Conservation (phyloP, 371 early-diverging fungal species). For the Apophysomyces trapeziformis region DNA sequence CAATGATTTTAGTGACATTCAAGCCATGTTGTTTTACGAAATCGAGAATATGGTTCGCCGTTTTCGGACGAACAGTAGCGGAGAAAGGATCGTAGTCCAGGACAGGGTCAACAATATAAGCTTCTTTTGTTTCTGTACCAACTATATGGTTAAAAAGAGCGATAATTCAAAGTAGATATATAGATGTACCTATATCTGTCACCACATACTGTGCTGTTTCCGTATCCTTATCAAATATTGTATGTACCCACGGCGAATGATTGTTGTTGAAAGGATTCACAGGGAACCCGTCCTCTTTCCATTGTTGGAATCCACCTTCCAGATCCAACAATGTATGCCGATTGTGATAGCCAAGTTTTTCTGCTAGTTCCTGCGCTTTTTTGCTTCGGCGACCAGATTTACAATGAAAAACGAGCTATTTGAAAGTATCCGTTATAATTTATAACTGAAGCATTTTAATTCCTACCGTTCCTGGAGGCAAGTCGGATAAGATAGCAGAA, state of each 20-base stretch:
- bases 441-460: background rate
- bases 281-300: slow-evolving; percentile 38
- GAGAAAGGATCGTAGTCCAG: slow-evolving; percentile 48
- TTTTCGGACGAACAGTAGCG: slow-evolving; percentile 26
- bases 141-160: background rate
- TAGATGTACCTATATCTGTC: slow-evolving; percentile 43
- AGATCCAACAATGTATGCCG: slow-evolving; percentile 27
- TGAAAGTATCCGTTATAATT: background rate
- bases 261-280: slow-evolving; percentile 42
- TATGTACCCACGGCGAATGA: slow-evolving; percentile 54
- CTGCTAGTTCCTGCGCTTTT: slow-evolving; percentile 32
- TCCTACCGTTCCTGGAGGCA: slow-evolving; percentile 29
- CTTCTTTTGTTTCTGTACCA: slow-evolving; percentile 40
- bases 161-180: background rate
- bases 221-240: slow-evolving; percentile 44
- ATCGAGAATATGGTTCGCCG: slow-evolving; percentile 34
- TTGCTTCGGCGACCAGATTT: slow-evolving; percentile 47
- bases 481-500: slow-evolving; percentile 24
- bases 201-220: slow-evolving; percentile 53
- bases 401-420: slow-evolving; percentile 45
- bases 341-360: slow-evolving; percentile 35
- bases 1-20: slow-evolving; percentile 50
- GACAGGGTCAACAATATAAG: slow-evolving; percentile 49
- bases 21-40: slow-evolving; percentile 36
- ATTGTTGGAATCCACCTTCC: slow-evolving; percentile 41